These are phyloP conservation scores for Pleurotus giganteus DNA, from an alignment of 768 basidiomycete species.

Conservation along the genomic window DNA sequence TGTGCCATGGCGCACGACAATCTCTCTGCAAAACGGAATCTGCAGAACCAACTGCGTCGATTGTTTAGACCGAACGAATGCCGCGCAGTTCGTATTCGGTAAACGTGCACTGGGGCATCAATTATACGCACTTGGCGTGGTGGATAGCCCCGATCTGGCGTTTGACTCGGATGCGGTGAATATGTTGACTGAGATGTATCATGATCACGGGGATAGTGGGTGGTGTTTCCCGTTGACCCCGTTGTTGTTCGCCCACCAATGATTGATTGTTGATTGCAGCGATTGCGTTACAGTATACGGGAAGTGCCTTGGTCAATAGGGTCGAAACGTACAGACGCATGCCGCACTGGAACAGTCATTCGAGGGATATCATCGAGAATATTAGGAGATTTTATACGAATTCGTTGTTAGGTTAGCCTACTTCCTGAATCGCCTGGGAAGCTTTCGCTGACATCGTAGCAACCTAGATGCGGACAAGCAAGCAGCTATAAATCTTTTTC, in stretches of 20 bases:
- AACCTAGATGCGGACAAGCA: conserved; percentile 91
- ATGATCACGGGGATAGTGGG: conserved; percentile 94
- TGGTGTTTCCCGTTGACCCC: conserved; percentile 6
- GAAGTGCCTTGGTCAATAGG: conserved; percentile 92
- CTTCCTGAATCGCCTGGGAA: not conserved
- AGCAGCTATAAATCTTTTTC: conserved; percentile 95
- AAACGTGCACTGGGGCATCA: conserved; percentile 95
- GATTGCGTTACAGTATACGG: conserved; percentile 94
- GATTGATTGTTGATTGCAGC: conserved; percentile 42
- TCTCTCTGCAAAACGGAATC: conserved; percentile 88
- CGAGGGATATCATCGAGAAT: conserved; percentile 93
- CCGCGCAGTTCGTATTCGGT: conserved; percentile 95
- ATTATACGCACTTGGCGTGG: conserved; percentile 89
- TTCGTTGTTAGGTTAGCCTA: conserved; percentile 71
- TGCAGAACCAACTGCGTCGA: conserved; percentile 96
- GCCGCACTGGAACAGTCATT: conserved; percentile 97
- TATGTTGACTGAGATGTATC: conserved; percentile 98
- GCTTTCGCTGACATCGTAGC: conserved; percentile 6
- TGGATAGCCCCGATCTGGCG: conserved; percentile 78
- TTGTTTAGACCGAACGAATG: conserved; percentile 94
- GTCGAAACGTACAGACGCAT: conserved; percentile 95
- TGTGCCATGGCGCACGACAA: conserved; percentile 56
- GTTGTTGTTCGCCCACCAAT: not conserved
- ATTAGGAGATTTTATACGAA: conserved; percentile 95
- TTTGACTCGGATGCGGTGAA: conserved; percentile 96